Evolutionary conservation across 495 filamentous ascomycete genomes (phyloP), one percentile per base, ranked within the genome.

Genomic region (Neurospora terricola): DNA sequence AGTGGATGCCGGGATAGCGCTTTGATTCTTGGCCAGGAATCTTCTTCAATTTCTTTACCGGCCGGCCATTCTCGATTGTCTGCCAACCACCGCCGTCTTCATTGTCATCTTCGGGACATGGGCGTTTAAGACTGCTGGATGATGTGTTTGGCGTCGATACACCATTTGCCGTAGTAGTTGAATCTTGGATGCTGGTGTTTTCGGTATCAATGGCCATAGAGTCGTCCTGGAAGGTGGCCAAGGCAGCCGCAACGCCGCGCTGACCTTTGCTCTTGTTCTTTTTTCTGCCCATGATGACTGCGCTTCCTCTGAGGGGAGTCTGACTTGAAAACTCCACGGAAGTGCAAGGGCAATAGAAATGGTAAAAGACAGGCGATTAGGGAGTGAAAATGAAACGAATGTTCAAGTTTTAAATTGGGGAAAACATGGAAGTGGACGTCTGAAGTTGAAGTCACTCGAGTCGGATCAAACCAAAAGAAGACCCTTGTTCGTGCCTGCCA

Each of bases 1-100:
- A 91, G 8, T 83, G 86, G 68, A 98, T 87, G 59, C 86, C 83
- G 8, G 94, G 94, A 79, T 96, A 96, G 75, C 91, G 92, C 27
- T 77, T 85, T 23, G 85, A 86, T 38, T 82, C 76, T 12, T 78
- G 48, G 21, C 80, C 80, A 0, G 87, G 87, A 16, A 86, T 77
- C 80, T 91, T 93, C 82, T 93, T 90, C 8, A 80, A 77, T 75
- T 88, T 89, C 81, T 87, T 87, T 34, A 76, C 78, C 4, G 83
- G 75, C 37, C 84, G 84, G 2, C 83, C 80, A 43, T 82, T 82
- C 66, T 85, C 82, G 34, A 89, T 85, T 10, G 78, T 83, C 72
- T 86, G 82, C 87, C 87, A 88, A n/a, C 80, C 83, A 4, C 37
- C 76, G 8, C 75, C 54, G 12, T 72, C 72, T 34, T 77, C 75